Percentiles rank a stretch among this genome's conserved stretches.
These are phyloP conservation scores for Heterobasidion annosum DNA, from an alignment of 1,284 basidiomycete genomes.

Conservation along the genomic window DNA sequence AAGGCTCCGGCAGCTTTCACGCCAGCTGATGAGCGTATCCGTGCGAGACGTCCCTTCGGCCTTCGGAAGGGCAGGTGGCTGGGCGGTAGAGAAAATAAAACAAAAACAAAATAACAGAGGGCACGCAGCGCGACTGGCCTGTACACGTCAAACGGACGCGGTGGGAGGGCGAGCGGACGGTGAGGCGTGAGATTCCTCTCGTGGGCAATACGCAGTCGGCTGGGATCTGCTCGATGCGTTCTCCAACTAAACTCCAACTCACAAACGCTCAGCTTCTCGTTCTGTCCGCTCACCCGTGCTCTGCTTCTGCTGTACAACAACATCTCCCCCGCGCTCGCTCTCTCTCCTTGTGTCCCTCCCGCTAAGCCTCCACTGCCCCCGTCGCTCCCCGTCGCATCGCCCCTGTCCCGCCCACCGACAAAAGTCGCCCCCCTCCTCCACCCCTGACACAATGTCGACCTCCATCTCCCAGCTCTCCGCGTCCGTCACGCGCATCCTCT, in stretches of 20 bases:
- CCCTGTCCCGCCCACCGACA: neutral
- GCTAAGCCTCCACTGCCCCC: neutral
- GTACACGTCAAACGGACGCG: neutral
- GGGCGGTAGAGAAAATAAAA: too few species aligned
- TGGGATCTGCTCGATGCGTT: too few species aligned
- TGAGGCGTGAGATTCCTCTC: constrained; percentile 3
- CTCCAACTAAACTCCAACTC: neutral
- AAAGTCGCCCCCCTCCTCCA: neutral
- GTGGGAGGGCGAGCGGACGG: neutral
- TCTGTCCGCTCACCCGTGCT: constrained; percentile 10
- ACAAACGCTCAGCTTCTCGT: too few species aligned
- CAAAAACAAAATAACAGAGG: too few species aligned
- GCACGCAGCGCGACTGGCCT: neutral
- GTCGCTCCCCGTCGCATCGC: neutral
- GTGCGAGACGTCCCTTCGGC: too few species aligned
- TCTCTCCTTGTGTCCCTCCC: neutral
- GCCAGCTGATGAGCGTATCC: too few species aligned
- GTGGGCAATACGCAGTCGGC: neutral
- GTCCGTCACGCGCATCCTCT: constrained; percentile 92
- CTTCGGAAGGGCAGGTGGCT: too few species aligned
- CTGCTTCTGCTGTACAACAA: constrained; percentile 22
- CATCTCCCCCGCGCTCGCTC: constrained; percentile 21
- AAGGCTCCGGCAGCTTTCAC: too few species aligned
- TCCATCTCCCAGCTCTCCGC: constrained; percentile 79
- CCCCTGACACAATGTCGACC: constrained; percentile 27